Evolutionary conservation across 352 stramenopile species (phyloP).

Genomic region (Globisporangium heterothallicum): DNA sequence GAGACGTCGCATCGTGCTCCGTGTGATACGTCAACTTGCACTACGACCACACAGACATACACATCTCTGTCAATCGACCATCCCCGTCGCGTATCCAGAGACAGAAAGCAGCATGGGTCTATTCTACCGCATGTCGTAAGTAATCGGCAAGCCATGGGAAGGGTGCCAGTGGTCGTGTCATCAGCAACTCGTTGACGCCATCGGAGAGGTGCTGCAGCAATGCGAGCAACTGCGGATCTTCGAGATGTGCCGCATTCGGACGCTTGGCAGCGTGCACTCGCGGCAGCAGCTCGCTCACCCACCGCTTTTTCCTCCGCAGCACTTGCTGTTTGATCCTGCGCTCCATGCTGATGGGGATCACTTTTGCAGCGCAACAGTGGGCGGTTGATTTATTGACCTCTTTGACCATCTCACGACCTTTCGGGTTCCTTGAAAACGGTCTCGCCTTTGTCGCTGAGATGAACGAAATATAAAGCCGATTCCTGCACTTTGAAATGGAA

Average conservation of each 20-base stretch:
- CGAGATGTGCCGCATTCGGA: conserved; percentile 38
- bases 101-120: neutral
- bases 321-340: conserved; percentile 4
- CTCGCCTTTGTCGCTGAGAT: too few relatives aligned
- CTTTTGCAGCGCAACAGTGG: too few relatives aligned
- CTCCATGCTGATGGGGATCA: conserved; percentile 9
- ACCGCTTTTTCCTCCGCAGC: conserved; percentile 17
- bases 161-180: conserved; percentile 39
- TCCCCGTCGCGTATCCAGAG: neutral
- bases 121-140: conserved; percentile 38
- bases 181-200: conserved; percentile 37
- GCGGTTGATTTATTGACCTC: too few relatives aligned
- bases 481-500: too few relatives aligned
- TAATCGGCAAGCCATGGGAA: conserved; percentile 56
- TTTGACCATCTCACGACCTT: too few relatives aligned
- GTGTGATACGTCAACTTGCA: conserved; percentile 56
- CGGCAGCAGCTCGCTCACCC: conserved; percentile 24
- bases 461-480: too few relatives aligned
- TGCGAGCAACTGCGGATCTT: conserved; percentile 19
- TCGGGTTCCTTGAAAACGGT: too few relatives aligned
- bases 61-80: neutral
- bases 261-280: conserved; percentile 18
- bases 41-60: conserved; percentile 17
- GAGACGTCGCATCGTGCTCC: conserved; percentile 28
- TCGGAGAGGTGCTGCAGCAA: conserved; percentile 54